A percentile compares a stretch with the other conserved stretches of the same genome.
Evolutionary conservation across 1,284 basidiomycete species (phyloP).

Genomic region (Hymenochaete sp.): DNA sequence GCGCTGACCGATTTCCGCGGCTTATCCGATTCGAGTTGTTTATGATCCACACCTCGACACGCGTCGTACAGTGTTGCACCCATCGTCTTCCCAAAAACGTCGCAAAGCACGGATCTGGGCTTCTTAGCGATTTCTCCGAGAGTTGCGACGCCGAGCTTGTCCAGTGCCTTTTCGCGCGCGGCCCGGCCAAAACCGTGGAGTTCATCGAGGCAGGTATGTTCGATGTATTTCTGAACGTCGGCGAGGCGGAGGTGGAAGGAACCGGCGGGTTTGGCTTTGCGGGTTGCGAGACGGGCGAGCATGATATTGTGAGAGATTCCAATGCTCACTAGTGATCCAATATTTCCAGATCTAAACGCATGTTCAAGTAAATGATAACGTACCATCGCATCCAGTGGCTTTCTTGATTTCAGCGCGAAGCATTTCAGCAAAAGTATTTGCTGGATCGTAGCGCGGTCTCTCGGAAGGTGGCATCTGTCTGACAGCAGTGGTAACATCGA

Average conservation of each 20-base stretch:
- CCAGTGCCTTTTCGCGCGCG: slow-evolving; percentile 60
- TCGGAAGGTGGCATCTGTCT: slow-evolving; percentile 31
- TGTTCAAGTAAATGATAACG: slow-evolving; percentile 16
- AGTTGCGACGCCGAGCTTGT: slow-evolving; percentile 66
- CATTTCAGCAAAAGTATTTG: slow-evolving; percentile 70
- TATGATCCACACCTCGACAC: slow-evolving; percentile 75
- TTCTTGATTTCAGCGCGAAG: slow-evolving; percentile 71
- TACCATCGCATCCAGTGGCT: slow-evolving; percentile 80
- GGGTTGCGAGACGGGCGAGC: slow-evolving; percentile 86
- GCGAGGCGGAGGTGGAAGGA: slow-evolving; percentile 63
- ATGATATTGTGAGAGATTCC: slow-evolving; percentile 90
- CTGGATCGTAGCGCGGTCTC: slow-evolving; percentile 39
- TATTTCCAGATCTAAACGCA: slow-evolving; percentile 11
- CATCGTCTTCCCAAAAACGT: slow-evolving; percentile 71
- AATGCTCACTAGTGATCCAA: slow-evolving; percentile 58
- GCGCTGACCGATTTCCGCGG: slow-evolving; percentile 82
- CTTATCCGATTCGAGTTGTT: slow-evolving; percentile 74
- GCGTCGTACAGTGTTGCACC: slow-evolving; percentile 83
- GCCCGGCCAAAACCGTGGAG: slow-evolving; percentile 84
- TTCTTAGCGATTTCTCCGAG: slow-evolving; percentile 61
- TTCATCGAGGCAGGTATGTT: slow-evolving; percentile 57
- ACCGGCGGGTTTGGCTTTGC: slow-evolving; percentile 84
- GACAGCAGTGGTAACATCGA: slow-evolving; percentile 76
- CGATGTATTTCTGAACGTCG: slow-evolving; percentile 53
- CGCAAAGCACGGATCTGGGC: slow-evolving; percentile 56